Conservation (phyloP, 2,329 filamentous ascomycete genomes). For the Beauveria rudraprayagi region DNA sequence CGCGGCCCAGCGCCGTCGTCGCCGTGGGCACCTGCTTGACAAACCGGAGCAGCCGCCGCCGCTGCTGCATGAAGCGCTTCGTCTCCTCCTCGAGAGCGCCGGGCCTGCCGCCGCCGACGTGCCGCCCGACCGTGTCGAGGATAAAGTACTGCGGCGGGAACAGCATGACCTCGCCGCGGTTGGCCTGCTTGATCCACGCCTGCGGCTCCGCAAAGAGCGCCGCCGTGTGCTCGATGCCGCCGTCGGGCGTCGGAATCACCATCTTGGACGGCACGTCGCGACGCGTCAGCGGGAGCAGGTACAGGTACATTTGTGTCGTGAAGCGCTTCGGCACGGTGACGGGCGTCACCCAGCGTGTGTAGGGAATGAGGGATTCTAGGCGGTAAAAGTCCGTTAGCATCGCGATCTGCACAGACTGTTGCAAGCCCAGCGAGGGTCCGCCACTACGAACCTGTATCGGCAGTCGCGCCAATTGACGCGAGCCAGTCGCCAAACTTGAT, state of each 20-base stretch:
- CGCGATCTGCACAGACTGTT: no score
- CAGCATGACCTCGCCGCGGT: conserved; percentile 62
- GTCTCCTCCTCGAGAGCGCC: conserved; percentile 20
- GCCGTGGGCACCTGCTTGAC: conserved; percentile 37
- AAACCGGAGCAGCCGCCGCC: conserved; percentile 46
- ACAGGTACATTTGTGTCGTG: conserved; percentile 95
- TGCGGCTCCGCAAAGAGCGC: conserved; percentile 66
- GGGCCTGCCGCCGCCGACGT: conserved; percentile 33
- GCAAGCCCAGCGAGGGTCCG: no score
- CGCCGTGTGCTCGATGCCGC: conserved; percentile 57
- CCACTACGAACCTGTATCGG: conserved; percentile 51
- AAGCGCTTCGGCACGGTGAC: conserved; percentile 65
- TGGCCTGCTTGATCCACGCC: conserved; percentile 60
- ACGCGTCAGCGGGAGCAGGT: conserved; percentile 59
- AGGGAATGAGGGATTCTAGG: conserved; percentile 55
- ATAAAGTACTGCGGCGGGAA: conserved; percentile 87
- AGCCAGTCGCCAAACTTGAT: conserved; percentile 62
- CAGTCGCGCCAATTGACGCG: conserved; percentile 42
- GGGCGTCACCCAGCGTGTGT: conserved; percentile 90
- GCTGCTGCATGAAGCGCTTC: conserved; percentile 37
- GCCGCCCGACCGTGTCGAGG: conserved; percentile 48
- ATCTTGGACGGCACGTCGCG: conserved; percentile 34
- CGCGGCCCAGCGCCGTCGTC: conserved; percentile 29
- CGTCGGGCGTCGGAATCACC: conserved; percentile 63
- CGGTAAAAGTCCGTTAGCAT: neutral